Conservation (phyloP, 768 basidiomycete species). For the Termitomyces sp. region DNA sequence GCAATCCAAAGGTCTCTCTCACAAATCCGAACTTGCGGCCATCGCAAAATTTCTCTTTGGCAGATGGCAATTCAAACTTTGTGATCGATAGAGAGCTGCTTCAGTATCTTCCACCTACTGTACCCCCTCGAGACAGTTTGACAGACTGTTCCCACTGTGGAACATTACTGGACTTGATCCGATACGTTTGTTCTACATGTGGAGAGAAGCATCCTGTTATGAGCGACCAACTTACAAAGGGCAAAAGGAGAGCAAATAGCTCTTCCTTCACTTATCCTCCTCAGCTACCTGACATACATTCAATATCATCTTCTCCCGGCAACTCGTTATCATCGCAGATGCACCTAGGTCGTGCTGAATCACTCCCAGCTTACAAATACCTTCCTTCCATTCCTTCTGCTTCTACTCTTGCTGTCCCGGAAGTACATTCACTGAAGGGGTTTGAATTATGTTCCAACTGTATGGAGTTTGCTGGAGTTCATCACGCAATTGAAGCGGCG, state of each 20-base stretch:
- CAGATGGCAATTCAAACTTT: slow-evolving; percentile 4
- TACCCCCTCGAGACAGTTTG: slow-evolving; percentile 54
- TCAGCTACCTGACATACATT: slow-evolving; percentile 24
- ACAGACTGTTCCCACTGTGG: slow-evolving; percentile 87
- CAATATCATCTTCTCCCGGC: slow-evolving; percentile 21
- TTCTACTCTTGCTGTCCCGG: slow-evolving; percentile 21
- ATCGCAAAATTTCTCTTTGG: slow-evolving; percentile 6
- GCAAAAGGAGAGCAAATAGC: slow-evolving; percentile 41
- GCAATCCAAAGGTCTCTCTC: slow-evolving; percentile 15
- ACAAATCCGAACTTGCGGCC: slow-evolving; percentile 24
- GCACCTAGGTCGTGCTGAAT: slow-evolving; percentile 24
- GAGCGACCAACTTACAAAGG: slow-evolving; percentile 30
- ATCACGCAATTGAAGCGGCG: slow-evolving; percentile 65
- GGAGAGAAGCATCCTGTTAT: slow-evolving; percentile 63
- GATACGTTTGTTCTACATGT: slow-evolving; percentile 87
- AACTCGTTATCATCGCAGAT: slow-evolving; percentile 31
- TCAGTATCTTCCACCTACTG: slow-evolving; percentile 40
- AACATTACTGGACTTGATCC: slow-evolving; percentile 66
- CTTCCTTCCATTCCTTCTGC: slow-evolving; percentile 36
- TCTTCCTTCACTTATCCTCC: slow-evolving; percentile 27
- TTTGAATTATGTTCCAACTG: slow-evolving; percentile 86
- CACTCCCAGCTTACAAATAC: slow-evolving; percentile 30
- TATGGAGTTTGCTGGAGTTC: slow-evolving; percentile 70
- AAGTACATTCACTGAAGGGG: slow-evolving; percentile 32
- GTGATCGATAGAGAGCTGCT: slow-evolving; percentile 42